Base-by-base conservation (phyloP, 768 basidiomycete species). In the Pholiota molesta region DNA sequence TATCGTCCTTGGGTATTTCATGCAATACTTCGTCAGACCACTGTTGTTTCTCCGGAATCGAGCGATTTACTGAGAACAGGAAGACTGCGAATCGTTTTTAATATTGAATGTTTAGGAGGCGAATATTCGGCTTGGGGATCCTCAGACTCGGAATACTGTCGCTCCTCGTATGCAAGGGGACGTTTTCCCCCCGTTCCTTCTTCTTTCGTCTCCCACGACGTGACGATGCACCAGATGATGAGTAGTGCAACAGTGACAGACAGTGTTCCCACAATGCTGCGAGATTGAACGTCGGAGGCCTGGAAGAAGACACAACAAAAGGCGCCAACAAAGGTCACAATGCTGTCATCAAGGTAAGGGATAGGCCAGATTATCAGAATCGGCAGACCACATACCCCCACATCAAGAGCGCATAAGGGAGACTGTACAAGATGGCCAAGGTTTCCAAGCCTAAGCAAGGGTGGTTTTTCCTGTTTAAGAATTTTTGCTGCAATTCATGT, bases 161-260 rank as follows among this genome's bases (percentile, higher is more conserved):
- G 16, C n/a, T 59, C 52, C 16, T 29, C 16, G 6, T 54, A 42
- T 6, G 19, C 19, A 4, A 60, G 59, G 13, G 52, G 59, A 7
- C 59, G 55, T 16, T 55, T 23, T 21, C 29, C n/a, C 23, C 45
- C 35, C 8, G 44, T 29, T 47, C 42, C 28, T 28, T 37, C 42
- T 9, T 40, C 42, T 33, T 55, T 55, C 19, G 66, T 66, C 57
- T 82, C 80, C 80, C 79, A 81, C 8, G 73, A 70, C 45, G 71
- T 77, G 64, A 76, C 77, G 37, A 84, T 76, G 60, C 80, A 80
- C 79, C 82, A 86, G 3, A 71, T 44, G 37, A 83, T 75, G 45
- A 83, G 72, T 8, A 62, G 13, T 11, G 53, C 35, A 16, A 66
- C 42, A 0, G 39, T 60, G 3, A 52, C 14, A 4, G 55, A 44